Evolutionary conservation across 2,329 filamentous ascomycete species (phyloP), one percentile per base, ranked within the genome.

Genomic region (Exophiala dermatitidis): DNA sequence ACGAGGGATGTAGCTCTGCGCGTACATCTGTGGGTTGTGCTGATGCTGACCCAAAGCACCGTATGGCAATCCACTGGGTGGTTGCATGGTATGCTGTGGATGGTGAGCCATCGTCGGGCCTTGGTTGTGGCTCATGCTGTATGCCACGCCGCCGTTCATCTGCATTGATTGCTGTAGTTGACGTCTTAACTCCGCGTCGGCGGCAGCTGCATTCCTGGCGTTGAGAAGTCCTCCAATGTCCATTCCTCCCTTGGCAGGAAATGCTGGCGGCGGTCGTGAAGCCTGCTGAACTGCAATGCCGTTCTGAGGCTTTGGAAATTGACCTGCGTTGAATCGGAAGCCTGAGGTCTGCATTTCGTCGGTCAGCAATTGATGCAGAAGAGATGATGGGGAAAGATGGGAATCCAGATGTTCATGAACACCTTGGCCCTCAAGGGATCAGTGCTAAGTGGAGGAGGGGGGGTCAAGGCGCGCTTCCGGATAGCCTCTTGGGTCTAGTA

Each of bases 151-250:
- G 29, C 62, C 63, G 56, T 70, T 68, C 54, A 71, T 65, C 36
- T 71, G 70, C 54, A 66, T 62, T 48, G 67, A 65, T 53, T 72
- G 72, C 47, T 74, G 72, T 56, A 73, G 69, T 56, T 74, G 73
- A 47, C 71, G 70, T 62, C 73, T 70, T 61, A 69, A 68, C 48
- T 69, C 70, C 57, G 68, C 69, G 52, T 68, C 70, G 48, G 72
- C 68, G 58, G 69, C 70, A 61, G 66, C 60, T 54, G 71, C 71
- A 60, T 71, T 72, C 65, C 75, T 76, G 63, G 71, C 70, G 64
- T 77, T 77, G 57, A 77, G 65, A 53, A 77, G 76, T 53, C 72
- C 75, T 59, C 74, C 74, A 67, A 77, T 75, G 65, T 77, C 74
- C 75, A 77, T 77, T 66, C 56, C 54, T 53, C 53, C 56, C 53